Evolutionary conservation across 2,329 filamentous ascomycete genomes (phyloP).

Genomic region (Fusarium redolens): DNA sequence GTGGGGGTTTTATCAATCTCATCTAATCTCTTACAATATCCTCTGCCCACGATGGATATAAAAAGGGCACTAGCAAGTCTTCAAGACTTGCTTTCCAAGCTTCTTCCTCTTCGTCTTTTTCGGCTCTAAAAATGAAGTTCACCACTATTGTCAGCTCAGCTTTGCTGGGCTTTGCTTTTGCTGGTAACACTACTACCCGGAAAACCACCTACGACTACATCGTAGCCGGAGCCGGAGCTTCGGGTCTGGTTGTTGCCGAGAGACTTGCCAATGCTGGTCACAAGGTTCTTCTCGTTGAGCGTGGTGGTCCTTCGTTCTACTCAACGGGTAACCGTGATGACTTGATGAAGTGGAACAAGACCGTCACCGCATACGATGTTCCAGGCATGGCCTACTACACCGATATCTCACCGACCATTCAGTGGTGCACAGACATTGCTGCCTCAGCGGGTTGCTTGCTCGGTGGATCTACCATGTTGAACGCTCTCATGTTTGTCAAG

Average conservation of each 20-base stretch:
- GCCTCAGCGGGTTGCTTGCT: slow-evolving; percentile 69
- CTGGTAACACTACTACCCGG: slow-evolving; percentile 12
- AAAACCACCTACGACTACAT: slow-evolving; percentile 39
- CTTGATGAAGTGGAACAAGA: slow-evolving; percentile 67
- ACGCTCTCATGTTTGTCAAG: slow-evolving; percentile 75
- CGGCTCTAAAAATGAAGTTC: slow-evolving; percentile 24
- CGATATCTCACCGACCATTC: slow-evolving; percentile 60
- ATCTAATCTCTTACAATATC: slow-evolving; percentile 35
- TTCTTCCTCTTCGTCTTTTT: neutral
- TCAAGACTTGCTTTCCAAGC: neutral
- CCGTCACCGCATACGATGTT: slow-evolving; percentile 75
- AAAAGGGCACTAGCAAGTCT: neutral
- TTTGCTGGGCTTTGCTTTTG: slow-evolving; percentile 25
- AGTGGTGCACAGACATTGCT: slow-evolving; percentile 39
- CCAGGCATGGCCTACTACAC: slow-evolving; percentile 78
- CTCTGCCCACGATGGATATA: neutral
- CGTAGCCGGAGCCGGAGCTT: slow-evolving; percentile 38
- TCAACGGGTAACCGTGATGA: slow-evolving; percentile 71
- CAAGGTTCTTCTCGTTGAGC: slow-evolving; percentile 71
- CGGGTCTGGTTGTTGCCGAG: slow-evolving; percentile 38
- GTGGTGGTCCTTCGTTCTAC: slow-evolving; percentile 69
- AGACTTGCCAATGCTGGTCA: slow-evolving; percentile 71
- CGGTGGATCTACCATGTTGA: slow-evolving; percentile 73
- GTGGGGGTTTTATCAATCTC: slow-evolving; percentile 38
- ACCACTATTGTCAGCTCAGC: slow-evolving; percentile 10